These are phyloP conservation scores for Russula olivacea DNA, from an alignment of 768 basidiomycete genomes.

Conservation along the genomic window DNA sequence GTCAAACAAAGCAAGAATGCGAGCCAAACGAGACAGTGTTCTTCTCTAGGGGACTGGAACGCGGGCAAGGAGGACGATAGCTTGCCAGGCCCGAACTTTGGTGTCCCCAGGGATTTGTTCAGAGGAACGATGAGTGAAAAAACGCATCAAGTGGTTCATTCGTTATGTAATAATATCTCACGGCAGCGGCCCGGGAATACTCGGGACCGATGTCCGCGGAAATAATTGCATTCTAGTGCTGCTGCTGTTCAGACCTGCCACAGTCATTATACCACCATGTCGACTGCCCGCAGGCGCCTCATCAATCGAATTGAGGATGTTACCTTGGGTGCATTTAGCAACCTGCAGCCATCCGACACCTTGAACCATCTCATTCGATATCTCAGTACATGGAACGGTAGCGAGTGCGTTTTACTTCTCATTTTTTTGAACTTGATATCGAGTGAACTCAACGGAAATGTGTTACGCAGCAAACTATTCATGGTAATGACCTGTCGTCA, in stretches of 20 bases:
- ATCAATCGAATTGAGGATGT: conserved; percentile 53
- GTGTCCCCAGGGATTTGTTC: conserved; percentile 80
- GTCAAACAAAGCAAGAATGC: conserved; percentile 37
- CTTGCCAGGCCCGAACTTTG: conserved; percentile 87
- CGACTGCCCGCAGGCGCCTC: conserved; percentile 42
- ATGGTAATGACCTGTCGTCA: conserved; percentile 39
- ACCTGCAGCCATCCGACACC: conserved; percentile 52
- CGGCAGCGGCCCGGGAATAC: not conserved
- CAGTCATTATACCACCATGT: conserved; percentile 37
- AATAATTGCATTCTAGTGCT: not conserved
- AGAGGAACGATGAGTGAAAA: conserved; percentile 24
- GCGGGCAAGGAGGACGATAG: conserved; percentile 83
- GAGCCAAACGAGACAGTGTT: conserved; percentile 29
- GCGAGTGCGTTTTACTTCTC: conserved; percentile 55
- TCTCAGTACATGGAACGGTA: conserved; percentile 79
- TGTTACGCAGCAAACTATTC: conserved; percentile 57
- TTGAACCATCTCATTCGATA: conserved; percentile 71
- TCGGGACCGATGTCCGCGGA: not conserved
- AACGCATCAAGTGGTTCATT: conserved; percentile 24
- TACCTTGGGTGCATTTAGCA: conserved; percentile 57
- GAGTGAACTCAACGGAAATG: not conserved
- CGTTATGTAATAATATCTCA: conserved; percentile 44
- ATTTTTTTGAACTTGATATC: conserved; percentile 8
- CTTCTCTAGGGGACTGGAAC: conserved; percentile 83
- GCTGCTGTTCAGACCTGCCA: not conserved